These are phyloP conservation scores for Chaetomidium leptoderma DNA, from an alignment of 495 filamentous ascomycete species.

Conservation along the genomic window DNA sequence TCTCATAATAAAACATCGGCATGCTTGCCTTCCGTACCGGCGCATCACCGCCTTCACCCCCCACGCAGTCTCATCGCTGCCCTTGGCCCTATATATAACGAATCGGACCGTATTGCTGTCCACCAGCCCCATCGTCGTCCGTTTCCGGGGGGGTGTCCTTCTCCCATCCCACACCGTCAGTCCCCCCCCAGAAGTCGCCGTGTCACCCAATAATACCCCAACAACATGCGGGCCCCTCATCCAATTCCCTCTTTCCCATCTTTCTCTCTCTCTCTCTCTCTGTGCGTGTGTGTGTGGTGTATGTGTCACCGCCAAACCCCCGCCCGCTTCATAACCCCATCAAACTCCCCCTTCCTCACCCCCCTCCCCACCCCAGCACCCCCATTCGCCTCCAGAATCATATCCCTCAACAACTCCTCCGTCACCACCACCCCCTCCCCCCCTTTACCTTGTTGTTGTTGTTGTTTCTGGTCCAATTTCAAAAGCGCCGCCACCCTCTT, in stretches of 20 bases:
- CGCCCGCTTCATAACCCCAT: constrained; percentile 77
- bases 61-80: no score
- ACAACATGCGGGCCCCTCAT: no score
- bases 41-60: background rate
- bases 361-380: constrained; percentile 66
- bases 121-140: no score
- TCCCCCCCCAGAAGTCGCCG: no score
- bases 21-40: background rate
- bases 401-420: constrained; percentile 79
- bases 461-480: constrained; percentile 61
- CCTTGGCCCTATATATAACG: no score
- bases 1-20: background rate
- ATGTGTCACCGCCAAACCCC: constrained; percentile 67
- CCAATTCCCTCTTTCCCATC: background rate
- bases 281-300: no score
- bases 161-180: no score
- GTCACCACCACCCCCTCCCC: constrained; percentile 51
- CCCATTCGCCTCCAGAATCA: constrained; percentile 90
- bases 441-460: background rate
- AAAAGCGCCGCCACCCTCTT: constrained; percentile 74
- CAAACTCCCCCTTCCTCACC: constrained; percentile 75
- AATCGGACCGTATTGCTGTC: no score
- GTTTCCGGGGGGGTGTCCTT: no score
- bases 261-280: background rate
- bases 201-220: no score